Conservation (phyloP, 768 basidiomycete genomes). For the Pisolithus marmoratus region DNA sequence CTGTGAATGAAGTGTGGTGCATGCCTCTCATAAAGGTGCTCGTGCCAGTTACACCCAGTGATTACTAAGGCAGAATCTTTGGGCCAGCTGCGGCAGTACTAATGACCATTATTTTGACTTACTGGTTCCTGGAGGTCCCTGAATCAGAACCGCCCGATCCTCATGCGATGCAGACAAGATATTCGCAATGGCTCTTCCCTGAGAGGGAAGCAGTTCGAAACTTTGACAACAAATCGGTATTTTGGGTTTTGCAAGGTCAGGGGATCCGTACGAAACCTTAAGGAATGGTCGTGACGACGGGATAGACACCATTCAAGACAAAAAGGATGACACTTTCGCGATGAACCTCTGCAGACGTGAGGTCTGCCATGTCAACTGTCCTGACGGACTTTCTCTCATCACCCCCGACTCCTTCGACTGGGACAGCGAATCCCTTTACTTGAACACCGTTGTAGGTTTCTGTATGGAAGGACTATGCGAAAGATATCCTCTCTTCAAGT, state of each 20-base stretch:
- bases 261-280: slow-evolving; percentile 24
- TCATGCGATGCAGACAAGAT: slow-evolving; percentile 20
- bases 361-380: slow-evolving; percentile 48
- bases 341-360: slow-evolving; percentile 48
- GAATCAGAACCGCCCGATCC: slow-evolving; percentile 21
- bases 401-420: slow-evolving; percentile 32
- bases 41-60: slow-evolving; percentile 38
- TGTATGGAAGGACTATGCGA: slow-evolving; percentile 15
- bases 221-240: neutral
- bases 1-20: no score
- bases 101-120: no score
- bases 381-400: slow-evolving; percentile 31
- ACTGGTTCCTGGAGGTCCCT: slow-evolving; percentile 17
- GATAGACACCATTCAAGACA: slow-evolving; percentile 12
- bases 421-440: slow-evolving; percentile 17
- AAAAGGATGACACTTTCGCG: slow-evolving; percentile 20
- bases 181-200: slow-evolving; percentile 18
- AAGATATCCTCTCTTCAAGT: no score
- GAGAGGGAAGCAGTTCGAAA: slow-evolving; percentile 20
- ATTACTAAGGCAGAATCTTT: no score
- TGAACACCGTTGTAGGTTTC: neutral
- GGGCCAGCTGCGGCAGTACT: no score
- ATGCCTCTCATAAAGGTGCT: slow-evolving; percentile 37
- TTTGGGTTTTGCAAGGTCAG: neutral
- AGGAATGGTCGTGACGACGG: slow-evolving; percentile 23